Conservation (phyloP, 139 green algal genomes). For the Zygnema circumcarinatum region DNA sequence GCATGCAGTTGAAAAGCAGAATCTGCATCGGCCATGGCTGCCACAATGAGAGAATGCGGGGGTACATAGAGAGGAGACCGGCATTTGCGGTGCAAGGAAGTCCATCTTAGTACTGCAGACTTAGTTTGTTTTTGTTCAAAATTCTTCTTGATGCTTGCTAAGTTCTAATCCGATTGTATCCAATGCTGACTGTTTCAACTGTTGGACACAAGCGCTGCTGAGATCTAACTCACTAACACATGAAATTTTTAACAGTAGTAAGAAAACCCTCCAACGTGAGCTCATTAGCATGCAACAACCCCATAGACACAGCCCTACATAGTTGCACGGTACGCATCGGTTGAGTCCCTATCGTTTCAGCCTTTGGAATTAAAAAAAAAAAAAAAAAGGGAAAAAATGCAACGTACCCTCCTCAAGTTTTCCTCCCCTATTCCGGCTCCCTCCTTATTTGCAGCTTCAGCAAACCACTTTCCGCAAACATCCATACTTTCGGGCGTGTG, state of each 20-base stretch:
- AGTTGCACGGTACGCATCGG: too few species aligned
- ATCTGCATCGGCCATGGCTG: constrained; percentile 53
- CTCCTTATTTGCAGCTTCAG: constrained; percentile 30
- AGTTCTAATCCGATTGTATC: too few species aligned
- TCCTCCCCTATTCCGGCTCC: not conserved
- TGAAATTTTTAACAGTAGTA: too few species aligned
- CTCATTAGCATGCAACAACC: too few species aligned
- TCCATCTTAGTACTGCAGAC: not conserved
- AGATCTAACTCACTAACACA: too few species aligned
- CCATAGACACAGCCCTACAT: too few species aligned
- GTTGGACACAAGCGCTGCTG: too few species aligned
- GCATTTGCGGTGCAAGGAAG: not conserved
- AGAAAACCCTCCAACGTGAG: too few species aligned
- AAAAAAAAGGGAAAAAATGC: not conserved
- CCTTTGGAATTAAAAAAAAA: not conserved
- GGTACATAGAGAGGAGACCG: not conserved
- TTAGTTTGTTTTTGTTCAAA: not conserved
- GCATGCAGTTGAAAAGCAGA: constrained; percentile 96
- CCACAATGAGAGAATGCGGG: too few species aligned
- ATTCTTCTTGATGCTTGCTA: not conserved
- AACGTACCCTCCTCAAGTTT: not conserved
- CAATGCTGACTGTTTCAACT: too few species aligned
- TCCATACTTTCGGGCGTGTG: constrained; percentile 94
- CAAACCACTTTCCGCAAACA: constrained; percentile 90
- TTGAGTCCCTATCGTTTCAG: too few species aligned